These are phyloP conservation scores for Didymella lethalis DNA, from an alignment of 2,329 filamentous ascomycete species.

Conservation along the genomic window DNA sequence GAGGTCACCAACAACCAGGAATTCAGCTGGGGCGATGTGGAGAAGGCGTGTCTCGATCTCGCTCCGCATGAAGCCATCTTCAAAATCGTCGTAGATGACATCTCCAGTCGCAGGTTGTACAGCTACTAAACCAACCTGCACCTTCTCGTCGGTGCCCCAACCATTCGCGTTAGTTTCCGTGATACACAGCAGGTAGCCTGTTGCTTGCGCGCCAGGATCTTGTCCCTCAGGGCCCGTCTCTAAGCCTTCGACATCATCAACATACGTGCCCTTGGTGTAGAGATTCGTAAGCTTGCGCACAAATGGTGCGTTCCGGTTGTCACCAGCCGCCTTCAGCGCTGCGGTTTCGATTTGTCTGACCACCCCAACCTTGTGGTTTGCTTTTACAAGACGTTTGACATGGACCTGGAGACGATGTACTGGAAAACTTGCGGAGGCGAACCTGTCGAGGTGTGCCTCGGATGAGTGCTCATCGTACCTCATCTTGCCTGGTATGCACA, in stretches of 20 bases:
- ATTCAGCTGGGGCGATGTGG: constrained; percentile 95
- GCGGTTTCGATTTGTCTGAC: constrained; percentile 95
- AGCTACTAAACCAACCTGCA: constrained; percentile 88
- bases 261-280: constrained; percentile 97
- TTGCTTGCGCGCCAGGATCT: constrained; percentile 65
- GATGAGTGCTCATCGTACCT: constrained; percentile 86
- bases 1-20: constrained; percentile 88
- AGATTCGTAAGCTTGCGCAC: constrained; percentile 92
- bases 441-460: constrained; percentile 89
- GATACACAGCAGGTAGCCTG: constrained; percentile 91
- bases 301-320: constrained; percentile 93
- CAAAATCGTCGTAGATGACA: constrained; percentile 93
- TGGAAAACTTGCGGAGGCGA: constrained; percentile 95
- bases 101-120: constrained; percentile 96
- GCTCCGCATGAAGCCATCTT: constrained; percentile 96
- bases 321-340: constrained; percentile 91
- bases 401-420: constrained; percentile 91
- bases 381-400: constrained; percentile 88
- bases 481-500: constrained; percentile 95
- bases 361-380: constrained; percentile 94
- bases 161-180: constrained; percentile 84
- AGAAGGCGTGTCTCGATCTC: constrained; percentile 95
- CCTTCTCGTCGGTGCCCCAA: constrained; percentile 88
- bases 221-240: constrained; percentile 59
- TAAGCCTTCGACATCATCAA: constrained; percentile 88